A percentile compares a stretch with the other conserved stretches of the same genome.
Evolutionary conservation across 1,139 yeast genomes (phyloP).

Genomic region (Magnusiomyces sp.): DNA sequence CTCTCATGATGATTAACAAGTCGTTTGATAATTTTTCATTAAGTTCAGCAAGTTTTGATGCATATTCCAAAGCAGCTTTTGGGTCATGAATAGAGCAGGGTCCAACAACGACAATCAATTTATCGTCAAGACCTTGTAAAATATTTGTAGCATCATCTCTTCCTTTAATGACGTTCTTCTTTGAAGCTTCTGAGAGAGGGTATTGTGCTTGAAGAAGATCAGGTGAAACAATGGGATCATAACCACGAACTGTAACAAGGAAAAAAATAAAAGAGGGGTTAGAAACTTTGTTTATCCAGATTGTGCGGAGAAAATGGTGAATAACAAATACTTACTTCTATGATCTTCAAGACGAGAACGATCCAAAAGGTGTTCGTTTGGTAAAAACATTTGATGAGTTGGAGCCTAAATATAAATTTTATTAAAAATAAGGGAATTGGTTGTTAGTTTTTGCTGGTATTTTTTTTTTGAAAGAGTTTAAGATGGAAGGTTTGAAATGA

Average conservation of each 20-base stretch:
- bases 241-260: too few species aligned
- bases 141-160: slow-evolving; percentile 69
- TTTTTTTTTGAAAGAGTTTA: neutral
- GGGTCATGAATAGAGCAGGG: slow-evolving; percentile 97
- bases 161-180: slow-evolving; percentile 65
- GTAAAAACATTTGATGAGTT: slow-evolving; percentile 10
- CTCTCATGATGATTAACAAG: slow-evolving; percentile 75
- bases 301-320: too few species aligned
- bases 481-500: too few species aligned
- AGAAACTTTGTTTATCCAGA: too few species aligned
- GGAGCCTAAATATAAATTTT: neutral
- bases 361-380: slow-evolving; percentile 22
- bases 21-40: slow-evolving; percentile 67
- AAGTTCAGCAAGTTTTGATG: slow-evolving; percentile 54
- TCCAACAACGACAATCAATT: slow-evolving; percentile 79
- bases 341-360: slow-evolving; percentile 69
- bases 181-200: slow-evolving; percentile 53
- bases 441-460: neutral
- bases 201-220: slow-evolving; percentile 73
- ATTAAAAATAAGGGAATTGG: neutral
- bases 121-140: slow-evolving; percentile 66
- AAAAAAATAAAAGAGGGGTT: too few species aligned
- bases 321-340: too few species aligned
- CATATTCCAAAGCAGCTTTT: slow-evolving; percentile 82
- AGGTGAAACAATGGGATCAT: slow-evolving; percentile 88